Base-by-base conservation (phyloP, 2,329 filamentous ascomycete species). In the Fusarium devonianum region DNA sequence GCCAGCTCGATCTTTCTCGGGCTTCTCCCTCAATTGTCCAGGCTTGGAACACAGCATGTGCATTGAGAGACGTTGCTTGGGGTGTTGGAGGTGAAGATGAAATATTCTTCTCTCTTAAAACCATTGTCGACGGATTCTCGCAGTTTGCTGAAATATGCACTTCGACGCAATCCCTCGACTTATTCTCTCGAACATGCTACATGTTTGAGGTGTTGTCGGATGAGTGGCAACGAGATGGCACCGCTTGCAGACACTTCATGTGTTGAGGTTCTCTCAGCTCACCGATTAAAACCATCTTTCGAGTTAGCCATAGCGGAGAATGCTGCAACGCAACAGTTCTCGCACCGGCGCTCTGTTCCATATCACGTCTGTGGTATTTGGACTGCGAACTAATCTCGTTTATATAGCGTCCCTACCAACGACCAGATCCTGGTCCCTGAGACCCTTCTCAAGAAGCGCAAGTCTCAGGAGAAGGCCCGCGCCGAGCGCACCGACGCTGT, bases 381-480 rank as follows among this genome's bases (percentile, higher is more conserved):
- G 83, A 84, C 81, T 81, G 83, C 83, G 85, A 86, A 90, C 88
- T 90, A 86, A 90, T 89, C 87, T 90, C 76, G 85, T 76, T 50
- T 43, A 58, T 68, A 64, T 81, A 87, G 47, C 56, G 90, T 96
- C 73, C 91, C 94, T 68, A 96, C 92, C 78, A 81, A 92, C 79
- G 90, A 97, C 78, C 89, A 97, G 78, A 87, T 99, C 77, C 84
- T 97, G 77, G 91, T 97, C 75, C 94, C 94, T 69, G 94, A 99
- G 90, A 99, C 94, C 71, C 90, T 99, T 73, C 87, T 99, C 78
- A 99, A 99, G 90, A 99, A 99, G 91, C 90, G 94, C 84, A 99
- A 99, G 92, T 91, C 86, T 78, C 93, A 97, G 83, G 94, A 99
- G 87, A 96, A 97, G 87, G 92, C 92, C 76, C 90, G 92, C 77